Percentiles rank a stretch among this genome's conserved stretches.
Evolutionary conservation across 2,329 filamentous ascomycete species (phyloP).

Genomic region (Talaromyces sp.): DNA sequence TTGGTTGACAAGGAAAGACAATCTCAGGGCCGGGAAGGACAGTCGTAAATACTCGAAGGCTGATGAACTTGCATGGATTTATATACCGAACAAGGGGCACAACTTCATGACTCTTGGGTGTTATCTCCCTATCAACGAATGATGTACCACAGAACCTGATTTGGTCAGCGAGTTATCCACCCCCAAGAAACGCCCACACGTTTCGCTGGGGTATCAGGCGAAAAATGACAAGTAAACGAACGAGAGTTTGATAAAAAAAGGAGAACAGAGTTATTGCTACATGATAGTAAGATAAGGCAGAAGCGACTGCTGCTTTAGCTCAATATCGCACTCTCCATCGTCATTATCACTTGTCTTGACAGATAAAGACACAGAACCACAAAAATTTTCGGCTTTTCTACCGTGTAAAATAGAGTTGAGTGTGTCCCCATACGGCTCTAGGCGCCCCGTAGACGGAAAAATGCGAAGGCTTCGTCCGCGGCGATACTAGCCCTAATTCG

Average conservation of each 20-base stretch:
- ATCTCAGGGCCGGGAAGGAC: not conserved
- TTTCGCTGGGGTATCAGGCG: not conserved
- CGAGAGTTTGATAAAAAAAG: not conserved
- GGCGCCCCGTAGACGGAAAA: not conserved
- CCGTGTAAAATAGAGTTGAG: not conserved
- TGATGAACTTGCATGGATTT: not conserved
- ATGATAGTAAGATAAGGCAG: not conserved
- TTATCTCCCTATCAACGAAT: not conserved
- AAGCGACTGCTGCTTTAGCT: not conserved
- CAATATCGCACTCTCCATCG: not conserved
- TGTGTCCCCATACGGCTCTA: not conserved
- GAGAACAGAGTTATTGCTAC: not conserved
- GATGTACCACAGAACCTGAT: not conserved
- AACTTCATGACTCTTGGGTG: not conserved
- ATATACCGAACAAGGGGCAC: not conserved
- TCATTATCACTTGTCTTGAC: not conserved
- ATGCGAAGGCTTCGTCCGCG: not conserved
- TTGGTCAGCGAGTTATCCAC: not conserved
- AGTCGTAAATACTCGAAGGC: not conserved
- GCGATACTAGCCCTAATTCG: not conserved
- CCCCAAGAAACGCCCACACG: not conserved
- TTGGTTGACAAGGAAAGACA: not conserved
- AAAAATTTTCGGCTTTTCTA: not conserved
- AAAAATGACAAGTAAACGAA: not conserved
- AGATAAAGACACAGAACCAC: not conserved